Percentiles rank a stretch among this genome's conserved stretches.
Evolutionary conservation across 148 eudicot genomes (phyloP).

Genomic region (Chenopodium album): DNA sequence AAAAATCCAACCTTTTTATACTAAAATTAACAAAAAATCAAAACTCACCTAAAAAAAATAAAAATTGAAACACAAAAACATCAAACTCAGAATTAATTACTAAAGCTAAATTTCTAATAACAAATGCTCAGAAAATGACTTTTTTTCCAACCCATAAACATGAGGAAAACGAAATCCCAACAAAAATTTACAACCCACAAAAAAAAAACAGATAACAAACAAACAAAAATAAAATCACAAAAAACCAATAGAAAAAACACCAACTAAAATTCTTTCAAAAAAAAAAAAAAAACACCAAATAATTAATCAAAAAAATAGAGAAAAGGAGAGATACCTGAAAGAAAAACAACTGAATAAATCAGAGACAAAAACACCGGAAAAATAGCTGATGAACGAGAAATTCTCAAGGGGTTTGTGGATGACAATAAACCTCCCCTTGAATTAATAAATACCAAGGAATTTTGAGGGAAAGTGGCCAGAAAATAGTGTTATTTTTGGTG

Average conservation of each 20-base stretch:
- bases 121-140: slow-evolving; percentile 19
- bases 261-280: background rate
- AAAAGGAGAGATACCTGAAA: slow-evolving; percentile 15
- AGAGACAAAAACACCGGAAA: slow-evolving; percentile 7
- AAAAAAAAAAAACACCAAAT: background rate
- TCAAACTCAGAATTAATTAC: background rate
- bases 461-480: background rate
- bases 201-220: background rate
- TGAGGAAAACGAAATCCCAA: background rate
- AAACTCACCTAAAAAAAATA: background rate
- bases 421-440: slow-evolving; percentile 14
- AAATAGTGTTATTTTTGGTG: slow-evolving; percentile 2
- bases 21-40: slow-evolving; percentile 6
- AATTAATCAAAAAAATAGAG: background rate
- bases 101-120: slow-evolving; percentile 8
- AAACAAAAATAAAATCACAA: background rate
- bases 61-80: slow-evolving; percentile 1
- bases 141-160: slow-evolving; percentile 6
- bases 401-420: slow-evolving; percentile 23
- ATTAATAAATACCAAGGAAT: background rate
- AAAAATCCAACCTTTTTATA: background rate
- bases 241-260: background rate
- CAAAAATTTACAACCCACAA: background rate
- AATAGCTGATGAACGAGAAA: slow-evolving; percentile 4
- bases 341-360: slow-evolving; percentile 22